Conservation (phyloP, 257 asterid species). For the Rauvolfia tetraphylla region DNA sequence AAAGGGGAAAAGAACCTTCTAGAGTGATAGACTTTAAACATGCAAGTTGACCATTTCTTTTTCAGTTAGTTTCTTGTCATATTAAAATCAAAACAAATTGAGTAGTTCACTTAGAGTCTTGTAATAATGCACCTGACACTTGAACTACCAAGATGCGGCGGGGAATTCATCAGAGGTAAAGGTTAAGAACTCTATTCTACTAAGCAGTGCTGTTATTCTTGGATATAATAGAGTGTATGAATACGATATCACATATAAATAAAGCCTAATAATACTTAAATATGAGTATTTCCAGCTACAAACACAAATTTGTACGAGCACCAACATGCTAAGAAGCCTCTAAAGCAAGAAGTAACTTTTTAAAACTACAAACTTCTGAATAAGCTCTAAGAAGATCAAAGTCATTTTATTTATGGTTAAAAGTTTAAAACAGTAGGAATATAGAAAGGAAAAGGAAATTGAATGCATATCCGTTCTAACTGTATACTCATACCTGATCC, state of each 20-base stretch:
- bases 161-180: background rate
- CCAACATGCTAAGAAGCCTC: background rate
- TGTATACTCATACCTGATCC: conserved; percentile 30
- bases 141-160: background rate
- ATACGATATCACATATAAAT: background rate
- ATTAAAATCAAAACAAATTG: background rate
- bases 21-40: background rate
- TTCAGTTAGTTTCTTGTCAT: background rate
- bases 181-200: background rate
- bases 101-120: background rate
- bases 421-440: background rate
- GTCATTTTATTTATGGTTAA: background rate
- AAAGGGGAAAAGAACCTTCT: background rate
- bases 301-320: background rate
- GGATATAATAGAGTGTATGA: background rate
- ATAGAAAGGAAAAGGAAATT: background rate
- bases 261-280: background rate
- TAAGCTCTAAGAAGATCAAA: background rate
- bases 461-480: background rate
- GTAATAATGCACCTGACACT: background rate
- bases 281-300: background rate
- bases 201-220: background rate
- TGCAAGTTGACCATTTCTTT: background rate
- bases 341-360: background rate
- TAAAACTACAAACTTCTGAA: background rate